Evolutionary conservation across 176 grass and related monocot genomes (phyloP).

Genomic region (Melocanna baccifera): DNA sequence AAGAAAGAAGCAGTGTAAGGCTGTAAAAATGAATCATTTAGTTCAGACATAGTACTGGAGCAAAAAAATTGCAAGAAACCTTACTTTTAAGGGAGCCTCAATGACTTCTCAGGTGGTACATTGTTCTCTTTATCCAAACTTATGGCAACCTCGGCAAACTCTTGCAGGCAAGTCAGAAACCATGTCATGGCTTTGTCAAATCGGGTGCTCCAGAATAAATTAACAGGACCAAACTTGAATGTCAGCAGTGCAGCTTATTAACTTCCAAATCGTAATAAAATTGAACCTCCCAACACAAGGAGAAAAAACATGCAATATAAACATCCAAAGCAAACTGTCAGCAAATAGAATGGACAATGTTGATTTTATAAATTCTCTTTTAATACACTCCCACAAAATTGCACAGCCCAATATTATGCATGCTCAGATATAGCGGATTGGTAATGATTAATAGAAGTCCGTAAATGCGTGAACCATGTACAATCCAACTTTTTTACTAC

Average conservation of each 20-base stretch:
- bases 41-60: neutral
- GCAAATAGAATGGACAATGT: neutral
- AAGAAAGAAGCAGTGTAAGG: neutral
- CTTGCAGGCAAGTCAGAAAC: constrained; percentile 92
- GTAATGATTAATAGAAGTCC: neutral
- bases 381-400: neutral
- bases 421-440: neutral
- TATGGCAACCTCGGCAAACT: constrained; percentile 83
- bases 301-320: neutral
- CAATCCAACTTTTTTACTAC: neutral
- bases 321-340: neutral
- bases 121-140: constrained; percentile 84
- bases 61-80: constrained; percentile 6
- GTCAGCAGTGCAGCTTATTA: constrained; percentile 15
- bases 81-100: constrained; percentile 89
- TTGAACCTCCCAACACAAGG: neutral
- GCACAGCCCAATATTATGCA: neutral
- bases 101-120: constrained; percentile 83
- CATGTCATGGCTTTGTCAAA: constrained; percentile 99
- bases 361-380: neutral
- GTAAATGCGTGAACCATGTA: neutral
- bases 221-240: constrained; percentile 94
- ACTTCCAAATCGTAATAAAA: neutral
- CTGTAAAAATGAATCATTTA: neutral
- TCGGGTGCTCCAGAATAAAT: constrained; percentile 97